Percentiles rank a stretch among this genome's conserved stretches.
phyloP scores from a whole-genome alignment of 257 asterid species.

The Nemophila menziesii region DNA sequence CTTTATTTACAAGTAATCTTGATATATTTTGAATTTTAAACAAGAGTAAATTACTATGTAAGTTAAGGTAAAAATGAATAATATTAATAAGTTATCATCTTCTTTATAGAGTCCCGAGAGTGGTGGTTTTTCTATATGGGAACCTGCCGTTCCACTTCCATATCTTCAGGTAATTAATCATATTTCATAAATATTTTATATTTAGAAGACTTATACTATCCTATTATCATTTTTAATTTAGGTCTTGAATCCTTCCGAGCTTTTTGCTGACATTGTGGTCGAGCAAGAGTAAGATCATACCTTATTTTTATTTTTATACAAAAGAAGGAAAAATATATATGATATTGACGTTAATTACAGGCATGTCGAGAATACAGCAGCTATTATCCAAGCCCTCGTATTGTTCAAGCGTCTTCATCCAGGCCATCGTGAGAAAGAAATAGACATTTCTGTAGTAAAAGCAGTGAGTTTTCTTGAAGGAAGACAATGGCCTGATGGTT shows the following conservation, averaged over 20 bases:
- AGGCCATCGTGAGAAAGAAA: conserved; percentile 54
- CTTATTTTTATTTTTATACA: neutral
- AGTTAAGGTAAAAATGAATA: too few species aligned
- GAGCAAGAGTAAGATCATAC: conserved; percentile 52
- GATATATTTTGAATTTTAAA: neutral
- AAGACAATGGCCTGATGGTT: conserved; percentile 54
- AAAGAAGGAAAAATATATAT: too few species aligned
- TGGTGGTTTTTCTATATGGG: conserved; percentile 30
- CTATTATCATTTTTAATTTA: conserved; percentile 5
- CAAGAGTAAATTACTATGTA: too few species aligned
- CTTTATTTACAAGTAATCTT: conserved; percentile 18
- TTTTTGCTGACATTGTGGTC: conserved; percentile 64
- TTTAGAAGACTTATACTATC: neutral
- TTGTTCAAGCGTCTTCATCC: conserved; percentile 53
- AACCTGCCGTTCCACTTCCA: conserved; percentile 37
- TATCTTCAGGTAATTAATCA: conserved; percentile 36
- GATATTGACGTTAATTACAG: conserved; percentile 20
- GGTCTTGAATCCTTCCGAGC: conserved; percentile 70
- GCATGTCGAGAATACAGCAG: conserved; percentile 53
- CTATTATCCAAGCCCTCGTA: conserved; percentile 37
- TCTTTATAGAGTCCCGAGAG: conserved; percentile 19
- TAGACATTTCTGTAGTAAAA: conserved; percentile 33
- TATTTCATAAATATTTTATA: neutral
- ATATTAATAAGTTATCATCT: too few species aligned
- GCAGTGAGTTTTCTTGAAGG: conserved; percentile 43